Evolutionary conservation across 106 monocot genomes (phyloP).

Genomic region (Apostasia shenzhenica): DNA sequence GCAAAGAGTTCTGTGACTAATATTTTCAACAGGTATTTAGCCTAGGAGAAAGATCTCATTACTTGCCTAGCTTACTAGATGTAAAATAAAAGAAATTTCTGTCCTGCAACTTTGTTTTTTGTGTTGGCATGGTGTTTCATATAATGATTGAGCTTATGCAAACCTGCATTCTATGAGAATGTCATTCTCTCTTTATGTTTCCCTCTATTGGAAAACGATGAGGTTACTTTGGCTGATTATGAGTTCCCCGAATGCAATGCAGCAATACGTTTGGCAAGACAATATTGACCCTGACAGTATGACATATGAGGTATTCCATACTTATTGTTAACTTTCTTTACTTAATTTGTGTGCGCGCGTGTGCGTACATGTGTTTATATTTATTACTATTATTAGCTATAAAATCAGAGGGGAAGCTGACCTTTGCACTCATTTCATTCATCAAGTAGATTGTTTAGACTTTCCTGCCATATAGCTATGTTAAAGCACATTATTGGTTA

Average conservation of each 20-base stretch:
- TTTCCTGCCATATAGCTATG: no score
- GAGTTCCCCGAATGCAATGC: slow-evolving; percentile 7
- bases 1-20: background rate
- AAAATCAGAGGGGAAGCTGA: no score
- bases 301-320: slow-evolving; percentile 75
- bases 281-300: slow-evolving; percentile 93
- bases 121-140: no score
- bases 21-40: background rate
- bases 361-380: no score
- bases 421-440: no score
- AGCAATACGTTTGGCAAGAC: slow-evolving; percentile 91
- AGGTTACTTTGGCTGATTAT: slow-evolving; percentile 3
- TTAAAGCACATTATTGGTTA: no score
- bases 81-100: background rate
- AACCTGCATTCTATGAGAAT: background rate
- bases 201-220: background rate
- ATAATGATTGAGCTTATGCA: no score
- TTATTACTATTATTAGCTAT: no score
- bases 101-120: background rate
- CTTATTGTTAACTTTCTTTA: background rate
- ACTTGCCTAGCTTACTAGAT: background rate
- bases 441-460: no score
- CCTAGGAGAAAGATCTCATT: background rate
- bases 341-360: background rate
- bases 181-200: background rate